Conservation (phyloP, 345 rosid genomes). For the Pugionium cornutum region DNA sequence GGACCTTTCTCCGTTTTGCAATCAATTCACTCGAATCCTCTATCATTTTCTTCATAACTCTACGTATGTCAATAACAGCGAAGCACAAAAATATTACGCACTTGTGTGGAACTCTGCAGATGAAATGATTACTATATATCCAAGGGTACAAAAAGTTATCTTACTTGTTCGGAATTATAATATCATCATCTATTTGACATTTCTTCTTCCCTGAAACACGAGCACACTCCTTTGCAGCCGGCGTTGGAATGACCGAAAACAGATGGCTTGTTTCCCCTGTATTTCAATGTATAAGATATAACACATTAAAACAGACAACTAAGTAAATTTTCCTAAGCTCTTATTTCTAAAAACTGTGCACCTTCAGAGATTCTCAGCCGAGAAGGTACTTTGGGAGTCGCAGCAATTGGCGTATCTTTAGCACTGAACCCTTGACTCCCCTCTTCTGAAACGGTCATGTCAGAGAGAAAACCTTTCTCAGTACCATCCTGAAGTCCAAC, state of each 20-base stretch:
- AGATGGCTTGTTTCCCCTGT: slow-evolving; percentile 52
- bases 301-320: not conserved
- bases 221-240: slow-evolving; percentile 59
- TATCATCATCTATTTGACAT: slow-evolving; percentile 58
- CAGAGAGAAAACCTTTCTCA: slow-evolving; percentile 35
- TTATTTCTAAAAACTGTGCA: slow-evolving; percentile 25
- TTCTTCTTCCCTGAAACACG: slow-evolving; percentile 55
- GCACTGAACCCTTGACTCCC: slow-evolving; percentile 19
- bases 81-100: slow-evolving; percentile 10
- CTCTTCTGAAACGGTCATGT: slow-evolving; percentile 33
- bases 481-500: slow-evolving; percentile 38
- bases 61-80: slow-evolving; percentile 37
- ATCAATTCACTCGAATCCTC: slow-evolving; percentile 66
- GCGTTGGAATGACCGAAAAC: slow-evolving; percentile 55
- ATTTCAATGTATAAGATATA: slow-evolving; percentile 21
- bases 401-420: slow-evolving; percentile 41
- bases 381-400: slow-evolving; percentile 47
- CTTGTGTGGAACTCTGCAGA: slow-evolving; percentile 18
- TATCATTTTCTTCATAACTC: slow-evolving; percentile 53
- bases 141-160: slow-evolving; percentile 28
- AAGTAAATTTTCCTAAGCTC: not conserved
- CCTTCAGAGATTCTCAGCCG: slow-evolving; percentile 43
- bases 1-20: slow-evolving; percentile 51
- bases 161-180: slow-evolving; percentile 68
- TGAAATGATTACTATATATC: not conserved